Base-by-base conservation (phyloP, 306 rosid species). In the Medicago lupulina region DNA sequence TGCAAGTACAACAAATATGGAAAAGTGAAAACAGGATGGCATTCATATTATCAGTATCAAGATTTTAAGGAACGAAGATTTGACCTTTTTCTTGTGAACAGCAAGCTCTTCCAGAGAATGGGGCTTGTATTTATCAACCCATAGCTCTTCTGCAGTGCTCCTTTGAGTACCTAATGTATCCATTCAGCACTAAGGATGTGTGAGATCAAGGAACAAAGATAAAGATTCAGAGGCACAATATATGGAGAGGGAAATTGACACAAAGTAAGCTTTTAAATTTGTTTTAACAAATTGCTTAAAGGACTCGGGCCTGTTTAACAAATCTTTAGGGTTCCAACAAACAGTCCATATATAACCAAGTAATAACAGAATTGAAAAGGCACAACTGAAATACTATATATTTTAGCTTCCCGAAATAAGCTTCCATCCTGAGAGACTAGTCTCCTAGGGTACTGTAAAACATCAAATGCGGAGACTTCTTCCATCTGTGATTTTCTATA, bases 31-130 rank as follows among this genome's bases (percentile, higher is more conserved):
- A 62, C 55, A 67, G 61, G 39, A 80, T 9, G 49, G 17, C 21
- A 64, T 65, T 73, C 70, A 73, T 7, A 74, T 46, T 15, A 34
- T 41, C 74, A 66, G 71, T 46, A 71, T 65, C 19, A 79, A 70
- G 18, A 80, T 69, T 61, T 31, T 68, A 2, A 51, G 67, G 74
- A 72, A 53, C 71, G 53, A 28, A 61, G 10, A 8, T 17, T 67
- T 36, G 15, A 92, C 98, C 96, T 95, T 95, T 81, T 88, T 95
- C 86, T 92, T 92, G 76, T 92, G 92, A 83, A 92, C 98, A 47
- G 96, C 90, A 23, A 95, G 97, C 79, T 95, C 97, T 62, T 88
- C 92, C 47, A 90, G 79, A 1, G 83, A 90, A 76, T 6, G 54
- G 44, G 97, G 98, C 83, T 84, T 85, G 86, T 94, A 90, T 77